Conservation (phyloP, 2,329 filamentous ascomycete species). For the Rhexocercosporidium sp. region DNA sequence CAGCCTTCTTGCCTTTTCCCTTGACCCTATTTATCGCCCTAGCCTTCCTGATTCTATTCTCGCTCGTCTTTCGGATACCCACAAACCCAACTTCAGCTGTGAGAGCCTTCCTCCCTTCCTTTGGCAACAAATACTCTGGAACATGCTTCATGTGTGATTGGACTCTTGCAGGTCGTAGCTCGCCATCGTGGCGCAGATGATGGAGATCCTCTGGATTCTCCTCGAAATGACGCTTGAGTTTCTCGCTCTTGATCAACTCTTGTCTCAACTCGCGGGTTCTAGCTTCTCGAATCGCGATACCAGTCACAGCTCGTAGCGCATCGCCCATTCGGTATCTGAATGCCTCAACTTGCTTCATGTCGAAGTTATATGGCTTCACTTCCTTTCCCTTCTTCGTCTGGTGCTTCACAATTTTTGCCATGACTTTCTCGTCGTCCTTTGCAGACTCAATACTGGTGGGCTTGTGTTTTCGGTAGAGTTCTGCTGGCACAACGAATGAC, state of each 20-base stretch:
- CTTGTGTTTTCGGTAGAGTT: conserved; percentile 86
- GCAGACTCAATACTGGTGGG: conserved; percentile 78
- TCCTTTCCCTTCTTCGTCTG: conserved; percentile 81
- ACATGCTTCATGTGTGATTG: conserved; percentile 94
- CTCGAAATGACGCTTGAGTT: conserved; percentile 93
- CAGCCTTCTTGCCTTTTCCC: conserved; percentile 57
- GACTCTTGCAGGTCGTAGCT: conserved; percentile 80
- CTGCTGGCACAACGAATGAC: conserved; percentile 88
- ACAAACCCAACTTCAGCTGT: conserved; percentile 77
- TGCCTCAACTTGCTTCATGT: conserved; percentile 90
- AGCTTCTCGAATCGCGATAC: conserved; percentile 87
- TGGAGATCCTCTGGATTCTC: conserved; percentile 91
- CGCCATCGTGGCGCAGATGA: conserved; percentile 88
- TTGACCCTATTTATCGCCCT: conserved; percentile 53
- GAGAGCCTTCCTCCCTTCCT: conserved; percentile 72
- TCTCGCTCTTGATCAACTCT: conserved; percentile 92
- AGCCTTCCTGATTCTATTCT: conserved; percentile 49
- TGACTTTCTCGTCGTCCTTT: conserved; percentile 82
- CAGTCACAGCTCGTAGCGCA: conserved; percentile 86
- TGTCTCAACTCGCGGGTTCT: conserved; percentile 85
- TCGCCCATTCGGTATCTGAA: conserved; percentile 97
- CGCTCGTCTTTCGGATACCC: conserved; percentile 60
- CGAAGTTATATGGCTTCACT: conserved; percentile 90
- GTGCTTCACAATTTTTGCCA: conserved; percentile 78
- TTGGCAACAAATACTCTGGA: conserved; percentile 88